Conservation (phyloP, 73 alveolate species). For the Paramecium primaurelia region DNA sequence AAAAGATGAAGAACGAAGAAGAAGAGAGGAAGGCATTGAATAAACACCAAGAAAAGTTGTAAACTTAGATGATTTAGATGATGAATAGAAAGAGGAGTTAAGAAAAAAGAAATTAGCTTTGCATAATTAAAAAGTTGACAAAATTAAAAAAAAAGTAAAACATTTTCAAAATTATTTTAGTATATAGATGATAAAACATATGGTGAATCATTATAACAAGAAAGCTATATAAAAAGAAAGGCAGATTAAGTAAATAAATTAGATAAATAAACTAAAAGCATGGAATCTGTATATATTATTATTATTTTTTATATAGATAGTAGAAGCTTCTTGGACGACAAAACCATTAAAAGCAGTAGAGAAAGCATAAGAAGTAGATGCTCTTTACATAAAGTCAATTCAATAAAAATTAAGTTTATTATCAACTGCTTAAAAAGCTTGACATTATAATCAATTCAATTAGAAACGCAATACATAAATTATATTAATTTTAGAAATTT, state of each 20-base stretch:
- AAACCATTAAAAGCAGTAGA: constrained; percentile 38
- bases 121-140: constrained; percentile 20
- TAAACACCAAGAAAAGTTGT: neutral
- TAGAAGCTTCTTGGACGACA: neutral
- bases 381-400: neutral
- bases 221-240: neutral
- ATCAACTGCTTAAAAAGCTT: neutral
- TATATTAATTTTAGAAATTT: neutral
- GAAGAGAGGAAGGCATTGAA: neutral
- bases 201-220: neutral
- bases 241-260: neutral
- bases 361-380: neutral
- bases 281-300: neutral
- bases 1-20: neutral
- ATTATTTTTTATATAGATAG: neutral
- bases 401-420: neutral
- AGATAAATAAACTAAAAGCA: neutral
- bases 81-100: neutral
- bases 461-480: neutral
- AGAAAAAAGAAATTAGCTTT: neutral
- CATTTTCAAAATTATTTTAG: neutral
- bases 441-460: neutral
- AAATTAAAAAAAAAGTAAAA: neutral
- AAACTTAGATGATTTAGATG: neutral
- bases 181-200: neutral